A percentile compares a stretch with the other conserved stretches of the same genome.
Evolutionary conservation across 2,329 filamentous ascomycete genomes (phyloP).

Genomic region (Exophiala sp.): DNA sequence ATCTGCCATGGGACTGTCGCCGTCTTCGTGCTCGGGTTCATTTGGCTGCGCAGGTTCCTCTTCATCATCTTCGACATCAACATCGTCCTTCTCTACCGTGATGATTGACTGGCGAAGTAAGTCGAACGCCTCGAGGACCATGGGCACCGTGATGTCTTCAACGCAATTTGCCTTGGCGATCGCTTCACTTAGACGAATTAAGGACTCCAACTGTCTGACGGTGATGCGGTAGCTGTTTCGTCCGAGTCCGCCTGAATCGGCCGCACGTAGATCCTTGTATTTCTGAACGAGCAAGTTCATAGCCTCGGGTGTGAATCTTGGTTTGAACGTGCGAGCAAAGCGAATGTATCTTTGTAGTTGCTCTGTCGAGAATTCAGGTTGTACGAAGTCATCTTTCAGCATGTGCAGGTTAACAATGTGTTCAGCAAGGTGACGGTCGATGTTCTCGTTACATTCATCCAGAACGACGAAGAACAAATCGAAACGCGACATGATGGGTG

Average conservation of each 20-base stretch:
- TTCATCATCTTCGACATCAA: constrained; percentile 85
- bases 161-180: constrained; percentile 98
- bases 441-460: constrained; percentile 89
- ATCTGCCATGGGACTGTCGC: constrained; percentile 54
- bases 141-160: constrained; percentile 76
- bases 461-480: constrained; percentile 98
- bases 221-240: constrained; percentile 97
- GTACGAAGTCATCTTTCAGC: constrained; percentile 82
- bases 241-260: constrained; percentile 89
- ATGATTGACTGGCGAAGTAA: constrained; percentile 93
- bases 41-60: constrained; percentile 48
- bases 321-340: constrained; percentile 90
- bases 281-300: constrained; percentile 80
- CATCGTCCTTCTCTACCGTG: constrained; percentile 94
- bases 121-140: constrained; percentile 89
- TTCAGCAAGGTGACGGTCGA: constrained; percentile 85
- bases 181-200: constrained; percentile 95
- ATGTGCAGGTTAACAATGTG: constrained; percentile 96
- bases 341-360: constrained; percentile 96
- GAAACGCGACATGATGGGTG: constrained; percentile 98
- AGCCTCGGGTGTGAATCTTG: constrained; percentile 84
- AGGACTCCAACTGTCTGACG: constrained; percentile 88
- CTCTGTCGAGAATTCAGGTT: constrained; percentile 93
- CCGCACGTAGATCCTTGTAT: constrained; percentile 91
- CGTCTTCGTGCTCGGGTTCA: constrained; percentile 46